Evolutionary conservation across 192 early-diverging fungal genomes (phyloP).

Genomic region (Coemansia sp.): DNA sequence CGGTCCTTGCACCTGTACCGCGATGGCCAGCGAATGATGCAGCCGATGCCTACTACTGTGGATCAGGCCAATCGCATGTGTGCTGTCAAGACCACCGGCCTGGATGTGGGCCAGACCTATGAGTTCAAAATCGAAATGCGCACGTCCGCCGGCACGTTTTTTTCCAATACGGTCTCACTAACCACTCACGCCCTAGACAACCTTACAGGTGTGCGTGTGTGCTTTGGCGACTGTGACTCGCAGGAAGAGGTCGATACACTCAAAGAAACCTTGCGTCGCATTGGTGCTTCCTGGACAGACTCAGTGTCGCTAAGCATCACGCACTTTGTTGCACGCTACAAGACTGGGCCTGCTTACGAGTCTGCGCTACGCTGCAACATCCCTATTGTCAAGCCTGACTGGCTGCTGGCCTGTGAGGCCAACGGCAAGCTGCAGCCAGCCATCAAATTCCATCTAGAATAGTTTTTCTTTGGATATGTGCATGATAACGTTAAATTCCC

Average conservation of each 20-base stretch:
- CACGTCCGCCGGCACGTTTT: slow-evolving; percentile 85
- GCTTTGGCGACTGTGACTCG: slow-evolving; percentile 87
- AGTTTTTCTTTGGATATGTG: neutral
- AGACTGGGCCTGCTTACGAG: slow-evolving; percentile 83
- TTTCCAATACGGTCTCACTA: slow-evolving; percentile 71
- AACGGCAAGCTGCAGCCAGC: slow-evolving; percentile 84
- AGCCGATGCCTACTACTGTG: slow-evolving; percentile 52
- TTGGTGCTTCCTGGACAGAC: slow-evolving; percentile 87
- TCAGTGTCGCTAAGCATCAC: slow-evolving; percentile 84
- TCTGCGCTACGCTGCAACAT: slow-evolving; percentile 85
- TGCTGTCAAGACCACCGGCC: slow-evolving; percentile 77
- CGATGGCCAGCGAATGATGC: slow-evolving; percentile 75
- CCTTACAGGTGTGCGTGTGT: slow-evolving; percentile 93
- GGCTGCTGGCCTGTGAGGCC: slow-evolving; percentile 87
- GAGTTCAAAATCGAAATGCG: slow-evolving; percentile 84
- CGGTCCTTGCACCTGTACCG: slow-evolving; percentile 88
- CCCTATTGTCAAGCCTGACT: slow-evolving; percentile 93
- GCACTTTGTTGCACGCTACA: slow-evolving; percentile 83
- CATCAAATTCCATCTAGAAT: slow-evolving; percentile 43
- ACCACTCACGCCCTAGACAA: slow-evolving; percentile 94
- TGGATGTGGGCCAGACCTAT: slow-evolving; percentile 90
- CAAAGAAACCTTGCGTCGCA: slow-evolving; percentile 70
- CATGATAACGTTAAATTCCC: neutral
- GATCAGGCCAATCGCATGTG: slow-evolving; percentile 22
- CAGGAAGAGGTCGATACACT: slow-evolving; percentile 72